Percentiles rank a stretch among this genome's conserved stretches.
phyloP scores from a whole-genome alignment of 495 filamentous ascomycete species.

The Hypomontagnella monticulosa region DNA sequence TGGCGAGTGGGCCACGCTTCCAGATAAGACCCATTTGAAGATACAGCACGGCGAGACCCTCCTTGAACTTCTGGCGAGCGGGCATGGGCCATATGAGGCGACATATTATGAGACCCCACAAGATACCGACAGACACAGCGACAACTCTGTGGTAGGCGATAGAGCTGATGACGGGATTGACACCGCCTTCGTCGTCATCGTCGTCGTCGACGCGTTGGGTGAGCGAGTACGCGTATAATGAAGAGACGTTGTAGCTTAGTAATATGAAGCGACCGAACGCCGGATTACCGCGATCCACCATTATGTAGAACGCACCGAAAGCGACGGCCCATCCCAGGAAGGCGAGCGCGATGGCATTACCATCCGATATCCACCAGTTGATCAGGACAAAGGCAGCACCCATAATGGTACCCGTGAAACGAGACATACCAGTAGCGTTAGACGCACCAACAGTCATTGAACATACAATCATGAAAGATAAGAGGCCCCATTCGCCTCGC shows the following conservation, averaged over 20 bases:
- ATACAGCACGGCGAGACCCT: conserved; percentile 86
- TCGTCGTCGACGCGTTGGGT: conserved; percentile 80
- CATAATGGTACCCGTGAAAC: conserved; percentile 87
- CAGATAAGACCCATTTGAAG: conserved; percentile 95
- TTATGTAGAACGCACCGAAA: conserved; percentile 86
- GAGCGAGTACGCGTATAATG: conserved; percentile 91
- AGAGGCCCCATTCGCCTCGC: conserved; percentile 94
- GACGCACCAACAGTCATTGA: conserved; percentile 96
- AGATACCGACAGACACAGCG: conserved; percentile 84
- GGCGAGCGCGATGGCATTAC: conserved; percentile 76
- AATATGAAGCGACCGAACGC: conserved; percentile 92
- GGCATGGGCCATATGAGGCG: conserved; percentile 92
- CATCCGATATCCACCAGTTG: conserved; percentile 77
- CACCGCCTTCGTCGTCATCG: conserved; percentile 85
- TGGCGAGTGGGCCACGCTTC: conserved; percentile 90
- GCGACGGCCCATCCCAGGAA: conserved; percentile 83
- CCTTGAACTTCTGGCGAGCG: conserved; percentile 83
- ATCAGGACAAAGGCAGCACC: conserved; percentile 79
- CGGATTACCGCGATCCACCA: conserved; percentile 81
- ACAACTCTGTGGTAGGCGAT: conserved; percentile 92
- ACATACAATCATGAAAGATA: conserved; percentile 98
- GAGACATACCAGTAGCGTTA: conserved; percentile 86
- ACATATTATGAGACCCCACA: conserved; percentile 94
- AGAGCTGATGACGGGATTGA: conserved; percentile 81
- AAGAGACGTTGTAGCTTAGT: conserved; percentile 96